These are phyloP conservation scores for Geotrichum histeridarum DNA, from an alignment of 1,139 yeast genomes.

Conservation along the genomic window DNA sequence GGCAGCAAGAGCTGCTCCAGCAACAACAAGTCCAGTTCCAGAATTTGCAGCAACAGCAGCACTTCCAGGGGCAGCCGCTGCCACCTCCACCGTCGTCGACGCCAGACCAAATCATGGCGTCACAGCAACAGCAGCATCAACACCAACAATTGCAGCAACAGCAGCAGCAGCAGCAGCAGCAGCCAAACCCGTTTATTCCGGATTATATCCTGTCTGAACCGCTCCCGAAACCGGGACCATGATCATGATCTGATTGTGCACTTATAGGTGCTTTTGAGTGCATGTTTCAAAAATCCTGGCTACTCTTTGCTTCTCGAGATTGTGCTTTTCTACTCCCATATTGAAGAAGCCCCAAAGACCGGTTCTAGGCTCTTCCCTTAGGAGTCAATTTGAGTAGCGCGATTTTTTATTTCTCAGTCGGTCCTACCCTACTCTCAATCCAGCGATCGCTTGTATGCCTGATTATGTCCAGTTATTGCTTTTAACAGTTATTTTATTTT, in stretches of 20 bases:
- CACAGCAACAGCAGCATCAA: constrained; percentile 1
- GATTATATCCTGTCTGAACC: constrained; percentile 13
- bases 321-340: no score
- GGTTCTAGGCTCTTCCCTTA: no score
- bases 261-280: no score
- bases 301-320: no score
- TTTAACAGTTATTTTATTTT: no score
- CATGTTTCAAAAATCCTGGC: no score
- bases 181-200: constrained; percentile 9
- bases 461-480: no score
- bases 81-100: neutral
- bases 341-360: no score
- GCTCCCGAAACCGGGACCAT: constrained; percentile 13
- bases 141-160: neutral
- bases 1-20: constrained; percentile 18
- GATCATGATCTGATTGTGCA: neutral
- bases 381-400: no score
- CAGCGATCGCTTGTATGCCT: no score
- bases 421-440: no score
- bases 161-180: neutral
- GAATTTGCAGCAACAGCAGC: constrained; percentile 12
- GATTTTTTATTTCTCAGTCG: no score
- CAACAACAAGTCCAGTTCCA: constrained; percentile 15
- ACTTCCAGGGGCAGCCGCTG: neutral
- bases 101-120: neutral